Base-by-base conservation (phyloP, 352 stramenopile species). In the Phytopythium aichiense region DNA sequence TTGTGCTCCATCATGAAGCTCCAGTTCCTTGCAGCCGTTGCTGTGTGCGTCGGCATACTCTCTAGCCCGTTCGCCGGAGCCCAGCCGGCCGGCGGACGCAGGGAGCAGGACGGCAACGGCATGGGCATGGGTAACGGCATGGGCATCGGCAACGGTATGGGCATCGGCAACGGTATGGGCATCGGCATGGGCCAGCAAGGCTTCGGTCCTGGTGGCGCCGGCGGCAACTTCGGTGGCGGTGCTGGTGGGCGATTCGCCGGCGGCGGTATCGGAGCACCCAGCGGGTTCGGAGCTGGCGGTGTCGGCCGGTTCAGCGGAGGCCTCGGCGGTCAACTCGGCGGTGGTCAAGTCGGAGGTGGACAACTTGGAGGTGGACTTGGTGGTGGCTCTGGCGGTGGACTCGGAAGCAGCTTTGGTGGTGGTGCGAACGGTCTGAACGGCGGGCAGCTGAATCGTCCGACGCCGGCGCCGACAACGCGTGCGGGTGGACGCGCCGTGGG, bases 171-270 rank as follows among this genome's bases (percentile, higher is more conserved):
- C n/a, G n/a, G n/a, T 18, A 46, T 46, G 40, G 40, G 42, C 42
- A 46, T 46, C 18, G 40, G 42, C 42, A 53, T 53, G 46, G 46
- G 46, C 11, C 46, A 53, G 46, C 46, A 4, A 53, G 25, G 46
- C 46, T 35, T 53, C 11, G 46, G 13, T 13, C 9, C n/a, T 20
- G 45, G 45, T 9, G 20, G 42, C n/a, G 42, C 20, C 0, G 42
- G 20, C 18, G 8, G 42, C 20, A 23, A 23, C 42, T 57, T 57
- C 31, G 31, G 33, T 0, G 35, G 52, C 23, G 35, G 22, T 2
- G 37, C 35, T 38, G 53, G 35, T 7, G 53, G 52, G 7, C 20
- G 50, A 3, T n/a, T 56, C 35, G 20, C 15, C n/a, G 52, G 53
- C 22, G 15, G 38, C 6, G 16, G 8, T 23, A 15, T 38, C 7